Evolutionary conservation across 2,329 filamentous ascomycete species (phyloP), one percentile per base, ranked within the genome.

Genomic region (Fonsecaea pedrosoi): DNA sequence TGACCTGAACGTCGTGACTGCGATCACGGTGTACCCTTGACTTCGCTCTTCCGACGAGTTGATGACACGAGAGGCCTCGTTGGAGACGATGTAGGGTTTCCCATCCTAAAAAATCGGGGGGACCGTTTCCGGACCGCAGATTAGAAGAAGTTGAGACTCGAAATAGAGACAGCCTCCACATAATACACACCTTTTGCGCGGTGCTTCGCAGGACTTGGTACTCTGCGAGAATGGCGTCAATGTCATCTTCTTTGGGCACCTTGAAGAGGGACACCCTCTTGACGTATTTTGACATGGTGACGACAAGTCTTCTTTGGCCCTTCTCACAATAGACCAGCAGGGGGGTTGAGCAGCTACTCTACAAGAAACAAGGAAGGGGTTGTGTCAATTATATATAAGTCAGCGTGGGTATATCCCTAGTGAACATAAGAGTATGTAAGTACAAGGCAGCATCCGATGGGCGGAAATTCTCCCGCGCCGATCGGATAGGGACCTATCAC

Each of bases 11-110:
- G 86, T 84, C 48, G 85, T 87, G 75, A 87, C 85, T 57, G 85
- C 85, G 15, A 86, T 82, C 61, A 92, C 73, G 7, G 87, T 91
- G 80, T 84, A 91, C 53, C 89, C 90, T 76, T 89, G 85, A 71
- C 82, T 83, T 35, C 89, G 86, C 18, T 84, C 80, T 21, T 71
- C 70, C 3, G 66, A 65, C 72, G 90, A 87, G 8, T 84, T 81
- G 69, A 86, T 78, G 8, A 85, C 82, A 25, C 80, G 77, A 37
- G 85, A 85, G 13, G 85, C 87, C n/a, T 77, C 80, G 70, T 86
- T 80, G 65, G 82, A 82, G 54, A 87, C 77, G 70, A 92, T 90
- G 76, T 92, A 92, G 1, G 87, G 87, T 75, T 90, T 87, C 69
- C 88, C 89, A 73, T 90, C 85, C 90, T 92, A 38, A 6, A 37